Evolutionary conservation across 345 rosid species (phyloP).

Genomic region (Sisymbrium altissimum): DNA sequence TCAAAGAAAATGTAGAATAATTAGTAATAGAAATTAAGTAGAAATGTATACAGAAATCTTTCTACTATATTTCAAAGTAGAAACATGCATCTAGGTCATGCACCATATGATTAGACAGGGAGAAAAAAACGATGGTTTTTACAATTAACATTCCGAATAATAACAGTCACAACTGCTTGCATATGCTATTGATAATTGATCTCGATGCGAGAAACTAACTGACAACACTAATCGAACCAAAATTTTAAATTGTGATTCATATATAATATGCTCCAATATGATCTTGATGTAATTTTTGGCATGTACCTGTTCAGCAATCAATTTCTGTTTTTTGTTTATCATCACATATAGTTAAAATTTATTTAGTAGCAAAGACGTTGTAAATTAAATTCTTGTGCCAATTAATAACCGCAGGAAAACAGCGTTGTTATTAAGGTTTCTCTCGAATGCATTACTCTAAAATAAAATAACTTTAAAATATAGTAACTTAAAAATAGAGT

Average conservation of each 20-base stretch:
- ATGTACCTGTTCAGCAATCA: neutral
- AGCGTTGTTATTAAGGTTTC: no score
- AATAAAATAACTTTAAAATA: no score
- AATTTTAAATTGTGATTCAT: neutral
- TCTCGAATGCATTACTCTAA: no score
- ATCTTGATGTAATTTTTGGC: neutral
- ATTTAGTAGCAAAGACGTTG: neutral
- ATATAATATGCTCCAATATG: neutral
- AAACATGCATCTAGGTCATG: neutral
- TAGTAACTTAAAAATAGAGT: no score
- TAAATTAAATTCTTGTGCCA: no score
- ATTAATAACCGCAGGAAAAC: no score
- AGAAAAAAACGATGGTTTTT: neutral
- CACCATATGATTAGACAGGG: neutral
- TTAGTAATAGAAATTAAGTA: no score
- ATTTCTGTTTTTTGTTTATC: no score
- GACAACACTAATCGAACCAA: neutral
- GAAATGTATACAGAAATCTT: no score
- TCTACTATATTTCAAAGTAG: neutral
- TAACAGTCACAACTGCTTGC: neutral
- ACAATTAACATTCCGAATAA: neutral
- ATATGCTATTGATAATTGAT: neutral
- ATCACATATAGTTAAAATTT: no score
- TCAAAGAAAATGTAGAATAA: no score
- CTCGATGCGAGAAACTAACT: neutral